A percentile compares a stretch with the other conserved stretches of the same genome.
phyloP scores from a whole-genome alignment of 768 basidiomycete species.

The Hortiboletus flavorubellus region DNA sequence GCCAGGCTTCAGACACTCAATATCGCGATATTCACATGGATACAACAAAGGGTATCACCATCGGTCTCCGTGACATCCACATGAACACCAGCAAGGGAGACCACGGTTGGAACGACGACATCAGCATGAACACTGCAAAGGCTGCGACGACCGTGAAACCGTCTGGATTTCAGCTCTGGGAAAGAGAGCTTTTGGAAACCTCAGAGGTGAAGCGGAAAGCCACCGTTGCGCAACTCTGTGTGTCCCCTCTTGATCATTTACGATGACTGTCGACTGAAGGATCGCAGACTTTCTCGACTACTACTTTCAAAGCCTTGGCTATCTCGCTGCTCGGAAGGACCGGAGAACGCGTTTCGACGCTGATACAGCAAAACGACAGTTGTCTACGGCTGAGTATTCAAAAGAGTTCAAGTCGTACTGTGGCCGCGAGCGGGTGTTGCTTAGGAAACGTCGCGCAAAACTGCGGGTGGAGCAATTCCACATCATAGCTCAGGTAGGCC shows the following conservation, averaged over 20 bases:
- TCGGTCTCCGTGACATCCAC: conserved; percentile 47
- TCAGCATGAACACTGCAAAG: conserved; percentile 55
- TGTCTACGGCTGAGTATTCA: conserved; percentile 51
- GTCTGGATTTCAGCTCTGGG: conserved; percentile 66
- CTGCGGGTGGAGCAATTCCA: conserved; percentile 93
- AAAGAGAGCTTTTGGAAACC: conserved; percentile 78
- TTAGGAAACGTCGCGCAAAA: conserved; percentile 92
- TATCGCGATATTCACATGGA: conserved; percentile 73
- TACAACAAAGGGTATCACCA: conserved; percentile 62
- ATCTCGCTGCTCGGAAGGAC: conserved; percentile 82
- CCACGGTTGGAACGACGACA: conserved; percentile 45
- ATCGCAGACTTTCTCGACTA: conserved; percentile 90
- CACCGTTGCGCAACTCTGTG: conserved; percentile 95
- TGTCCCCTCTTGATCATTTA: conserved; percentile 27
- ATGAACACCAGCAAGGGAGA: conserved; percentile 65
- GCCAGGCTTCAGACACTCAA: conserved; percentile 20
- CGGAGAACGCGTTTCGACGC: conserved; percentile 78
- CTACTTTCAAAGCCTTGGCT: conserved; percentile 93
- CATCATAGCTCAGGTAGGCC: conserved; percentile 97
- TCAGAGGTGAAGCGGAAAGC: conserved; percentile 92
- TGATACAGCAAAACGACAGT: conserved; percentile 69
- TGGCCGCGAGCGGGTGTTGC: conserved; percentile 87
- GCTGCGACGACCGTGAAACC: conserved; percentile 49
- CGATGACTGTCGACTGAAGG: conserved; percentile 12
- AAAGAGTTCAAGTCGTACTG: conserved; percentile 92